Evolutionary conservation across 495 filamentous ascomycete species (phyloP), one percentile per base, ranked within the genome.

Genomic region (Daldinia concentrica): DNA sequence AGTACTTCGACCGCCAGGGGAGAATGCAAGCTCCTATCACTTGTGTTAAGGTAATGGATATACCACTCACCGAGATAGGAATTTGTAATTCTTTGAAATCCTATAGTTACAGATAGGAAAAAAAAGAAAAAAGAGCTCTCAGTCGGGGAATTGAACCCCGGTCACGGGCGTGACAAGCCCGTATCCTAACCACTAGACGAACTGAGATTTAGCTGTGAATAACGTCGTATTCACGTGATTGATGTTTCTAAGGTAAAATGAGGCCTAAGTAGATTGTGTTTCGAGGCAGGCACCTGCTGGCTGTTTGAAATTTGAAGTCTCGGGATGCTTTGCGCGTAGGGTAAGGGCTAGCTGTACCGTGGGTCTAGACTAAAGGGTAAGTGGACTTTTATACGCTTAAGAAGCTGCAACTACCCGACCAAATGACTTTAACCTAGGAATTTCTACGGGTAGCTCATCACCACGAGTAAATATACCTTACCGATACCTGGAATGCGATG

Each of bases 131-230:
- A 54, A n/a, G 58, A 51, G 12, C 77, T 79, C 78, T 77, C 75
- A 69, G 73, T 77, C 73, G 77, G 77, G 78, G 78, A 79, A 79
- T 79, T 68, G 78, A 79, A 79, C 78, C 78, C 78, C 78, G 77
- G 75, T 72, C 77, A 75, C 75, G 67, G 59, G 65, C 65, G 65
- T 69, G 66, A 69, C 66, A 69, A 69, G 66, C 66, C 48, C 52
- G 48, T 58, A 70, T 70, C 61, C 67, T 70, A 34, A 64, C 67
- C 67, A 64, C 67, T 70, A 70, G 61, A 70, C 67, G 51, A 70
- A 70, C 55, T 60, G 61, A 70, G 67, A 70, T 11, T 34, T 6
- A 2, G 2, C 9, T 12, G 29, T 36, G 9, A 22, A 19, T 19
- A 0, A 7, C 1, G 39, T 26, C 0, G 1, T n/a, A 57, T 58